Conservation (phyloP, 345 rosid species). For the Citrus trifoliata region DNA sequence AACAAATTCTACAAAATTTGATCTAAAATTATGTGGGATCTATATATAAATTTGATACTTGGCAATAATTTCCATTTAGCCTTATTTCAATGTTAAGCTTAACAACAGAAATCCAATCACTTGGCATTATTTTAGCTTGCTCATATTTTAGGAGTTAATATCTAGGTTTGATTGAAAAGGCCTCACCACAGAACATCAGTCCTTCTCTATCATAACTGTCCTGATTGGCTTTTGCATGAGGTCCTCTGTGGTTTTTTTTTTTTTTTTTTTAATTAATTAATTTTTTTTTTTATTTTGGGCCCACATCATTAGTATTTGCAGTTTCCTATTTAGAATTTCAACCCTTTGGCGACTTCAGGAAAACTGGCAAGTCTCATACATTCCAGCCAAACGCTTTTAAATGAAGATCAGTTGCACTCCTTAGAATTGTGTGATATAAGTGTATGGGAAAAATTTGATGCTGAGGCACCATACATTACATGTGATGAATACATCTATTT, state of each 20-base stretch:
- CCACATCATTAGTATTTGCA: too few species aligned
- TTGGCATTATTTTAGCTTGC: neutral
- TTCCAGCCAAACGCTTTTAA: neutral
- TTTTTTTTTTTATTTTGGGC: too few species aligned
- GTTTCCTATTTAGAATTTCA: neutral
- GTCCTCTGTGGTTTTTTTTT: too few species aligned
- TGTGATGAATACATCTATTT: neutral
- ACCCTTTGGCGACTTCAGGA: neutral
- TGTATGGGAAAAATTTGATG: neutral
- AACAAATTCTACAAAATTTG: neutral
- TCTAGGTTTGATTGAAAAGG: neutral
- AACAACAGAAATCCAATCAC: neutral
- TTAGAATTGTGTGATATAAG: too few species aligned
- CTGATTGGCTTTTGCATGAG: too few species aligned
- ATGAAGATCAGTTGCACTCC: too few species aligned
- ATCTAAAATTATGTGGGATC: too few species aligned
- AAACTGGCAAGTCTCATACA: too few species aligned
- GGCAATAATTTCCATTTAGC: too few species aligned
- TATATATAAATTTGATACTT: too few species aligned
- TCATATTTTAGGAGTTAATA: neutral
- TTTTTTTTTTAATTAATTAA: too few species aligned
- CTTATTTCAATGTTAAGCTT: neutral
- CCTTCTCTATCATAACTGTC: neutral
- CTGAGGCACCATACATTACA: neutral
- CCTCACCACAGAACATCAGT: neutral